Conservation (phyloP, 495 filamentous ascomycete species). For the Neurospora pannonica region DNA sequence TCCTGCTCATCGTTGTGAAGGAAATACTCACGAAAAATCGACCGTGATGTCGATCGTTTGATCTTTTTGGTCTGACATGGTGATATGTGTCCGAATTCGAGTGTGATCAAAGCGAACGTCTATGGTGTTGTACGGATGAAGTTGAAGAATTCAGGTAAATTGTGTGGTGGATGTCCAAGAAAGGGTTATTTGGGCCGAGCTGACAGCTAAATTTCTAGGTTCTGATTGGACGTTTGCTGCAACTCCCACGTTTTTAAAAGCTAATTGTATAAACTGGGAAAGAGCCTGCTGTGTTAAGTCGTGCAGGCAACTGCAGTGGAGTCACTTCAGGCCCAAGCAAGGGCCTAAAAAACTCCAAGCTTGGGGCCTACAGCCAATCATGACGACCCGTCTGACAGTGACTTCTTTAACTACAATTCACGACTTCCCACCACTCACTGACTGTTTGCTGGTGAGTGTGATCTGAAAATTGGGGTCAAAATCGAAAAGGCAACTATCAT, state of each 20-base stretch:
- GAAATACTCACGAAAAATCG: slow-evolving; percentile 23
- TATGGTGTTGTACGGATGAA: background rate
- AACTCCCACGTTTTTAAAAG: background rate
- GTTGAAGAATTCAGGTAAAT: background rate
- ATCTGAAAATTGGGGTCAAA: background rate
- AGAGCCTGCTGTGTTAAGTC: background rate
- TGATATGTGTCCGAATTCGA: background rate
- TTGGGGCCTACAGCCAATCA: background rate
- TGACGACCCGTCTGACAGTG: background rate
- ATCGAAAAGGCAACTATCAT: slow-evolving; percentile 2
- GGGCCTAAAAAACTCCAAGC: background rate
- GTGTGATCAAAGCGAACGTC: background rate
- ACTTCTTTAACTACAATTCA: background rate
- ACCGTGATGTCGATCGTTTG: slow-evolving; percentile 24
- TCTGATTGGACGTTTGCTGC: background rate
- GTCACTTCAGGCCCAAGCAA: background rate
- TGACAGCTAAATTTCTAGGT: background rate
- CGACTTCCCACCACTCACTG: background rate
- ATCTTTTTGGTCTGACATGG: slow-evolving; percentile 7
- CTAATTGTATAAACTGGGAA: background rate
- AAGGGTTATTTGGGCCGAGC: background rate
- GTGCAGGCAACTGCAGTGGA: background rate
- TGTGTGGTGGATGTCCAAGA: background rate
- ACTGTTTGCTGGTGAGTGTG: background rate
- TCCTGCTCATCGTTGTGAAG: background rate